Percentiles rank a stretch among this genome's conserved stretches.
These are phyloP conservation scores for Helotiales sp. DNA, from an alignment of 2,329 filamentous ascomycete species.

Conservation along the genomic window DNA sequence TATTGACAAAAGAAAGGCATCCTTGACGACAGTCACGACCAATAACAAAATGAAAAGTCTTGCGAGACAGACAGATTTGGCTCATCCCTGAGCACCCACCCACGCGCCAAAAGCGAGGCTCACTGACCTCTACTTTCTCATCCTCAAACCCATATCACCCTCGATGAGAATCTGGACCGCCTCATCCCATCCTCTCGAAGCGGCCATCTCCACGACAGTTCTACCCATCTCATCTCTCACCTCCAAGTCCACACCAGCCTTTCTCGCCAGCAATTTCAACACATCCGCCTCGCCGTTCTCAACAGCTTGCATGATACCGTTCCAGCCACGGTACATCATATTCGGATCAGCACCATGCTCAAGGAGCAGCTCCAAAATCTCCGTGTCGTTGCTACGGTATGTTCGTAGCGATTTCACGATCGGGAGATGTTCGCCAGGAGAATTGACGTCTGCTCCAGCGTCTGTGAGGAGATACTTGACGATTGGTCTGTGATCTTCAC, in stretches of 20 bases:
- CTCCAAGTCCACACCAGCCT: slow-evolving; percentile 56
- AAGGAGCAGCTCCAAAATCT: slow-evolving; percentile 67
- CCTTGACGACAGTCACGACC: not conserved
- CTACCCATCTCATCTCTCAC: slow-evolving; percentile 59
- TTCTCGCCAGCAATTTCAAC: slow-evolving; percentile 56
- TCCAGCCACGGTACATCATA: slow-evolving; percentile 69
- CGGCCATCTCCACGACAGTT: slow-evolving; percentile 62
- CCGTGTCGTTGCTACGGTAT: slow-evolving; percentile 59
- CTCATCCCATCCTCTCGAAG: slow-evolving; percentile 63
- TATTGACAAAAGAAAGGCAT: not conserved
- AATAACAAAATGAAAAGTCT: not conserved
- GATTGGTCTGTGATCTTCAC: slow-evolving; percentile 65
- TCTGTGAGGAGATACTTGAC: slow-evolving; percentile 65
- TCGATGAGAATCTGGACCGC: slow-evolving; percentile 53
- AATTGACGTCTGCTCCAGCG: slow-evolving; percentile 67
- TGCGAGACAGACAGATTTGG: not conserved
- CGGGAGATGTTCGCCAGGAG: slow-evolving; percentile 72
- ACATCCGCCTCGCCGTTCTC: slow-evolving; percentile 65
- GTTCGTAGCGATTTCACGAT: slow-evolving; percentile 72
- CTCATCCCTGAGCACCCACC: not conserved
- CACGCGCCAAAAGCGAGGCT: not conserved
- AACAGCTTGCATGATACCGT: slow-evolving; percentile 67
- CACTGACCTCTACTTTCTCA: not conserved
- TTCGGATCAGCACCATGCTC: slow-evolving; percentile 70
- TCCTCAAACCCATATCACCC: slow-evolving; percentile 21